Base-by-base conservation (phyloP, 1,284 basidiomycete genomes). In the Phaffia rhodozyma region DNA sequence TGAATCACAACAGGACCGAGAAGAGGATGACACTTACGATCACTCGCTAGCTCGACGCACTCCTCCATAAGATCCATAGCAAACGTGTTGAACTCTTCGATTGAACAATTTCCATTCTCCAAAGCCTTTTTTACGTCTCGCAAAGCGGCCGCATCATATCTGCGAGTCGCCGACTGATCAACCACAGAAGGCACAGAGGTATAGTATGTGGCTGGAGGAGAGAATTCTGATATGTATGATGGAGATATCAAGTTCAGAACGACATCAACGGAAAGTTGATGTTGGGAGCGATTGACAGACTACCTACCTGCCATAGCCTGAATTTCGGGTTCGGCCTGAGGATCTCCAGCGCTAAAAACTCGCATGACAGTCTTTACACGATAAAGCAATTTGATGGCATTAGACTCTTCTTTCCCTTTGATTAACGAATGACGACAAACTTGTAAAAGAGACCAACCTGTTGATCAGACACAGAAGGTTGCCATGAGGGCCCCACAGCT, bases 321-420 rank as follows among this genome's bases (percentile, higher is more conserved):
- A 60, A 94, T 83, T 71, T 96, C 90, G 32, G 79, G 79, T 70
- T 93, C 91, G 25, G 89, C 85, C 68, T 91, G 87, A 0, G 79
- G 72, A 63, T 83, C 83, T 32, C 89, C 89, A 29, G 79, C 84
- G 70, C 87, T 87, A 43, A 98, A 80, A 73, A 97, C 89, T 72
- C 86, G 85, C 86, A 97, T 88, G 68, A 97, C 86, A 84, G 97
- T 88, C 76, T 96, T 91, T 74, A 97, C 86, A 23, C 85, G 62
- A 89, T 83, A 0, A 83, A 83, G 30, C 86, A 81, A 43, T 80
- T 77, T 80, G 83, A 84, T 30, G 7, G 1, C 5, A 43, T 43
- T 16, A 7, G 38, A 16, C 13, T 16, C 13, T 5, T 43, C 38
- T 16, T 7, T 43, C 13, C 16, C 13, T 43, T 43, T 11, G 38